phyloP scores from a whole-genome alignment of 768 basidiomycete species.

The Mycena albidolilacea region DNA sequence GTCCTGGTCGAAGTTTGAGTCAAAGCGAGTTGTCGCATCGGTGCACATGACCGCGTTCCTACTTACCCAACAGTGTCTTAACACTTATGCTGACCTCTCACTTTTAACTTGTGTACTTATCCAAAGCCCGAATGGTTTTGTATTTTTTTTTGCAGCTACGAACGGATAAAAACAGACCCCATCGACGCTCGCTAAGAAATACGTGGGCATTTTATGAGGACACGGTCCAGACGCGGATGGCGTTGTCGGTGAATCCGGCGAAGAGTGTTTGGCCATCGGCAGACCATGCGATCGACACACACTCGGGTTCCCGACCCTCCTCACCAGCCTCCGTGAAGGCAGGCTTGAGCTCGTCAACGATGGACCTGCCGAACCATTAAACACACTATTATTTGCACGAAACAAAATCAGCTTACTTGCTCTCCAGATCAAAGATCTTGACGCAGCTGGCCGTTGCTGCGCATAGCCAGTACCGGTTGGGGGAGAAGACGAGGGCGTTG shows the following conservation, averaged over 20 bases:
- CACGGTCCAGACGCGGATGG: constrained; percentile 94
- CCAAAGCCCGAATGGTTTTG: background rate
- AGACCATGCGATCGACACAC: constrained; percentile 98
- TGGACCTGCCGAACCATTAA: constrained; percentile 71
- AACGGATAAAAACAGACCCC: constrained; percentile 34
- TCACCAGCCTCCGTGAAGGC: constrained; percentile 86
- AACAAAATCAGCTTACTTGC: constrained; percentile 79
- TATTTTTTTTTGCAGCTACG: constrained; percentile 36
- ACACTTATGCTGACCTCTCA: background rate
- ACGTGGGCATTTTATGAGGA: constrained; percentile 61
- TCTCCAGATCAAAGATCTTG: constrained; percentile 99
- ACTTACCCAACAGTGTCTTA: too few relatives aligned
- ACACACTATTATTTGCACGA: constrained; percentile 1
- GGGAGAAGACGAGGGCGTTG: constrained; percentile 99
- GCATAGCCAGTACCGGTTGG: constrained; percentile 99
- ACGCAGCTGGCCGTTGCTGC: constrained; percentile 97
- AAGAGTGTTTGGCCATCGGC: constrained; percentile 98
- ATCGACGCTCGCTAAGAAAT: constrained; percentile 36
- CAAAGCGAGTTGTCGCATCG: too few relatives aligned
- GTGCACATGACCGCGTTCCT: too few relatives aligned
- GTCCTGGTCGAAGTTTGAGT: too few relatives aligned
- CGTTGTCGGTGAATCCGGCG: constrained; percentile 96
- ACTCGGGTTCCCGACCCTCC: constrained; percentile 87
- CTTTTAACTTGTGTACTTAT: background rate
- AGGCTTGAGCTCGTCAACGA: constrained; percentile 99